These are phyloP conservation scores for Aegilops sharonensis DNA, from an alignment of 176 grass and related monocot species.

Conservation along the genomic window DNA sequence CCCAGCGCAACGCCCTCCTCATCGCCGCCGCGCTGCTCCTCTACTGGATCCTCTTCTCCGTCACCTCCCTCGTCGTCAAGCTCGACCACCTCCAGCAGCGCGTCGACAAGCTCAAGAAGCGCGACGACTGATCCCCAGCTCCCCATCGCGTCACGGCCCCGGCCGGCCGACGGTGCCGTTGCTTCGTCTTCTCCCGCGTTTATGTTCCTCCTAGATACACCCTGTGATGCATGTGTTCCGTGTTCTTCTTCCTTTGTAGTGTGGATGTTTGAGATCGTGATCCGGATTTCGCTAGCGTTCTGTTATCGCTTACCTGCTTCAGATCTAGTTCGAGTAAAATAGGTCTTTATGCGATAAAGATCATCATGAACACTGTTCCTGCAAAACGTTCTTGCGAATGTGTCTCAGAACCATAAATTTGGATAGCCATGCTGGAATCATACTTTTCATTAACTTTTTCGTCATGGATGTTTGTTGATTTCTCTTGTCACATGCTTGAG, in stretches of 20 bases:
- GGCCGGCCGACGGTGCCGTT: background rate
- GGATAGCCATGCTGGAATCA: background rate
- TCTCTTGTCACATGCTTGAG: background rate
- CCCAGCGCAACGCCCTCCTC: constrained; percentile 90
- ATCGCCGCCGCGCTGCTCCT: constrained; percentile 84
- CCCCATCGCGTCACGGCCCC: background rate
- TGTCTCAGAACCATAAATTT: background rate
- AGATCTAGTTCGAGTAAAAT: constrained; percentile 28
- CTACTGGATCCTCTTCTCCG: constrained; percentile 91
- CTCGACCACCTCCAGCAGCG: constrained; percentile 74
- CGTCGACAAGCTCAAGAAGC: constrained; percentile 81
- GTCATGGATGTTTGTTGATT: background rate
- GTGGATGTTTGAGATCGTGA: constrained; percentile 17
- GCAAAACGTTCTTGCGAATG: background rate
- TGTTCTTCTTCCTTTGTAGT: background rate
- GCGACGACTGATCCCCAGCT: constrained; percentile 47
- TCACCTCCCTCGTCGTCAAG: constrained; percentile 71
- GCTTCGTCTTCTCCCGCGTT: background rate
- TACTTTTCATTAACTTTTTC: background rate
- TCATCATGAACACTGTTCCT: background rate
- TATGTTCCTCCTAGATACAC: constrained; percentile 13
- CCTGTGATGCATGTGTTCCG: background rate
- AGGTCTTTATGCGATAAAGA: background rate
- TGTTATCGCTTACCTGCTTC: background rate
- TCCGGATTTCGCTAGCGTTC: background rate